phyloP scores from a whole-genome alignment of 2,329 filamentous ascomycete genomes.

The Aphanoascus verrucosus region DNA sequence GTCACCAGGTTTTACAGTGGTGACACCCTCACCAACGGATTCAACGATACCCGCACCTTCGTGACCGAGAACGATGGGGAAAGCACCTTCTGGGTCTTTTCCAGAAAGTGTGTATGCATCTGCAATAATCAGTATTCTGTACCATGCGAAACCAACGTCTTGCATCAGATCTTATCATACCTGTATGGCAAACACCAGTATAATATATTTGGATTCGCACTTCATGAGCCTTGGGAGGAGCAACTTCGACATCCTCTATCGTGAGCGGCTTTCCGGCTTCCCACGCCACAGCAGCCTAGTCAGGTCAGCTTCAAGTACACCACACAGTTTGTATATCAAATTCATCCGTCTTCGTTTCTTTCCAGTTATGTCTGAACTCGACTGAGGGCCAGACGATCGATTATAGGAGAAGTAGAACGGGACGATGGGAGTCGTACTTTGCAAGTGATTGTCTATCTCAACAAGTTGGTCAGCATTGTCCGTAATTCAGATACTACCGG shows the following conservation, averaged over 20 bases:
- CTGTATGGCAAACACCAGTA: constrained; percentile 97
- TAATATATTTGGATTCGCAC: constrained; percentile 96
- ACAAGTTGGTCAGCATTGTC: not conserved
- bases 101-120: constrained; percentile 92
- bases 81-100: constrained; percentile 92
- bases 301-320: not conserved
- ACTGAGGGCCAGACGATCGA: not conserved
- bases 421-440: constrained; percentile 43
- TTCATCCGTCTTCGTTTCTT: too few species aligned
- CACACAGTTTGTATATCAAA: too few species aligned
- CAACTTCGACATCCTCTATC: constrained; percentile 88
- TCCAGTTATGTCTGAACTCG: not conserved
- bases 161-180: constrained; percentile 40
- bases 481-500: not conserved
- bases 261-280: constrained; percentile 81
- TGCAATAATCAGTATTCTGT: constrained; percentile 23
- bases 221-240: constrained; percentile 78
- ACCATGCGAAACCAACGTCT: not conserved
- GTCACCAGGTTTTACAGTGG: constrained; percentile 85
- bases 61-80: constrained; percentile 80
- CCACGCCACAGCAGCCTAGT: constrained; percentile 86
- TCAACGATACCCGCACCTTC: constrained; percentile 88
- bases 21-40: constrained; percentile 89
- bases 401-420: not conserved
- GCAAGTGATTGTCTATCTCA: constrained; percentile 73